Evolutionary conservation across 306 rosid species (phyloP), one percentile per base, ranked within the genome.

Genomic region (Inga oerstediana): DNA sequence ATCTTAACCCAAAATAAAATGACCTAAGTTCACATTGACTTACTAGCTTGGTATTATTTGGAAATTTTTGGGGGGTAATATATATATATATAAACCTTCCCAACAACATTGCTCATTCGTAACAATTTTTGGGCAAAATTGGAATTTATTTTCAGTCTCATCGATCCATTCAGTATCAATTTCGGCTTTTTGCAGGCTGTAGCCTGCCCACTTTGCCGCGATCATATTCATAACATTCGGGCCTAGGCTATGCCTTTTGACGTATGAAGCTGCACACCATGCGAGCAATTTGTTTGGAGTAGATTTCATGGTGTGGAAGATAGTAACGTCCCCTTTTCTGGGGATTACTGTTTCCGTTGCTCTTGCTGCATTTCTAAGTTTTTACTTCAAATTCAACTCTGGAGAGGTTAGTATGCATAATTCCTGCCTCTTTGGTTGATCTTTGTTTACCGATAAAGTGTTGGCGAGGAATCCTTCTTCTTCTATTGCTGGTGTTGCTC

Each of bases 271-370:
- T 39, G 8, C 11, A 10, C 15, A 8, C 2, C n/a, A 10, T 41
- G 32, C 49, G 8, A 39, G 74, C 11, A 35, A 37, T 69, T 19
- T 37, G 16, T 12, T 70, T 4, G 16, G 44, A n/a, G 54, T n/a
- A 6, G 54, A 43, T 2, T 44, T 44, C 20, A 71, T 86, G 78
- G 56, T 80, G 20, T 85, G 82, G 84, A 77, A 74, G 52, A 24
- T 88, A 62, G 85, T 78, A 79, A 79, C 88, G 46, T 84, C 91
- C 69, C 88, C 78, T 41, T 85, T 83, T 48, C 79, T 91, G 12
- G 87, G 80, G 41, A 48, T 92, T 68, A 80, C 97, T 2, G 24
- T 75, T 75, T 43, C 89, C 10, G 90, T 91, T 56, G 79, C 85
- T 78, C 72, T 91, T 45, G 0, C 85, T 17, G 88, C 93, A 10